A percentile compares a stretch with the other conserved stretches of the same genome.
phyloP scores from a whole-genome alignment of 2,329 filamentous ascomycete genomes.

The Calonectria hawksworthii region DNA sequence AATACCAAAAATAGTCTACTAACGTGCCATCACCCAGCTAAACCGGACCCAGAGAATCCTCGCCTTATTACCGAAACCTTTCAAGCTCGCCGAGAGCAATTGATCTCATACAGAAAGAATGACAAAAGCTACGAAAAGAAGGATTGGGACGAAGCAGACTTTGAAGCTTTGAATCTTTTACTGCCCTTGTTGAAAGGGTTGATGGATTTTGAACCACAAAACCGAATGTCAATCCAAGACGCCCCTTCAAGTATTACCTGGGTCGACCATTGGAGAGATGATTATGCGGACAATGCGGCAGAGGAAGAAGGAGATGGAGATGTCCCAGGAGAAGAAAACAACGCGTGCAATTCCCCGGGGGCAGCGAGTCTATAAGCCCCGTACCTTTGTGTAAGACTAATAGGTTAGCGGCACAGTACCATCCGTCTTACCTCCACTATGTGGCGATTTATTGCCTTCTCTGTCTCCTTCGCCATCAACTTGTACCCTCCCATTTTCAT shows the following conservation, averaged over 20 bases:
- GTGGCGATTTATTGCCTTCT: too few species aligned
- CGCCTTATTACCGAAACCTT: neutral
- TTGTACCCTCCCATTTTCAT: too few species aligned
- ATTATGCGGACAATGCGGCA: neutral
- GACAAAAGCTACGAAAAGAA: neutral
- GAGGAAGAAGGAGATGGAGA: neutral
- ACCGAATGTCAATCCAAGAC: conserved; percentile 8
- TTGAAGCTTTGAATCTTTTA: conserved; percentile 11
- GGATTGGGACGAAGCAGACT: conserved; percentile 8
- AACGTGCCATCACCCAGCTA: neutral
- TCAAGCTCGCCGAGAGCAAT: neutral
- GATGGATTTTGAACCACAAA: conserved; percentile 13
- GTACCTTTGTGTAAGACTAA: too few species aligned
- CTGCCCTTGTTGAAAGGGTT: conserved; percentile 6
- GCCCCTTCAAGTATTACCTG: conserved; percentile 7
- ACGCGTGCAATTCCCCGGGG: neutral
- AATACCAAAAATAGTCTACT: neutral
- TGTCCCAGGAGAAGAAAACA: neutral
- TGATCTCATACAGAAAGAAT: neutral
- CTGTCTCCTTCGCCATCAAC: too few species aligned
- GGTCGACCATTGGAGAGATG: conserved; percentile 43
- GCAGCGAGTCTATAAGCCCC: neutral
- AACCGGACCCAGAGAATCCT: neutral
- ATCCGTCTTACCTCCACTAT: too few species aligned
- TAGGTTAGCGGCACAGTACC: too few species aligned